Base-by-base conservation (phyloP, 2,329 filamentous ascomycete species). In the Akanthomyces uredinophilus region DNA sequence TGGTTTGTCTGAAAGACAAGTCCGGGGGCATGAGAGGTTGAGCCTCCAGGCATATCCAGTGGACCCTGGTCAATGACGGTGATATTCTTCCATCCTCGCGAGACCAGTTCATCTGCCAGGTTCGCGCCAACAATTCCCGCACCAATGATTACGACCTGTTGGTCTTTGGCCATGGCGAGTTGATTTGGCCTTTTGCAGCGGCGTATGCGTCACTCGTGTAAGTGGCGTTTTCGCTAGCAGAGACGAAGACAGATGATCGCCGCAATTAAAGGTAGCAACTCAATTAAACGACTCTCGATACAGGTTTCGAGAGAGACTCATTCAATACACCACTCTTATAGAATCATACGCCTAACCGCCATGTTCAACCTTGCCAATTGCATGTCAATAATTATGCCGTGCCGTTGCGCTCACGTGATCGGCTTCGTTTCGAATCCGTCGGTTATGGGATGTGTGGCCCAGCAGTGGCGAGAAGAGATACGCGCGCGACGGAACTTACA, bases 1-100 rank as follows among this genome's bases (percentile, higher is more conserved):
- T 75, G 70, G 56, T 83, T 87, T 8, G 83, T 87, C 68, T 88
- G 85, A 67, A 87, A 88, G 0, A 88, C 85, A 3, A 88, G 77
- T 0, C 85, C 85, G 0, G 85, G 85, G 5, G 85, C 85, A 65
- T 88, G 85, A 7, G 85, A 87, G 7, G 86, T 87, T 32, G 86
- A 88, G 50, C 85, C 85, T 29, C 86, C 85, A 0, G 85, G 85
- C 79, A 87, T 82, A 63, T 77, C 74, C 65, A 88, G 70, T 3
- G 85, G 85, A 0, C 85, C 85, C 70, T 88, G 85, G 65, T 88
- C 85, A 65, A 88, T 74, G 55, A 88, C 85, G 20, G 85, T 87
- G 70, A 88, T 85, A 70, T 87, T 73, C 60, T 70, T 80, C 84
- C 85, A 88, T 75, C 86, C 86, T 68, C 83, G 80, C 27, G 78